Percentiles rank a stretch among this genome's conserved stretches.
Conservation (phyloP, 495 filamentous ascomycete species). For the Annulohypoxylon stygium region DNA sequence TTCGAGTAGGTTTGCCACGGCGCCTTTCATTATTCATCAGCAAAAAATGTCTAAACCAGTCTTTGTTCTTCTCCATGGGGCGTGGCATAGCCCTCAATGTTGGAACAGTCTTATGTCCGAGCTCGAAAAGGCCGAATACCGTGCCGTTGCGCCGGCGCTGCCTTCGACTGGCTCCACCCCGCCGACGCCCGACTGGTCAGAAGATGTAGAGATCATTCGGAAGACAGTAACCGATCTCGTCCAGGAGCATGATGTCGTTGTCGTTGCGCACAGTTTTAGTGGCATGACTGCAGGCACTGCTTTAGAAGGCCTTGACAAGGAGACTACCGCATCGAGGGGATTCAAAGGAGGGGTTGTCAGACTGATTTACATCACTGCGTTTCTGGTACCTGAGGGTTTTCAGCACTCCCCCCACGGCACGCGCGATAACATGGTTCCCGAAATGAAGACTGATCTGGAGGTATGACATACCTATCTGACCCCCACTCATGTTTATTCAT, state of each 20-base stretch:
- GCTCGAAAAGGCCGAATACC: conserved; percentile 54
- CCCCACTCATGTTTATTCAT: neutral
- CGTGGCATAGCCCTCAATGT: conserved; percentile 56
- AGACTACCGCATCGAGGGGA: conserved; percentile 52
- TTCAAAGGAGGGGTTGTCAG: conserved; percentile 51
- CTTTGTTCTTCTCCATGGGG: conserved; percentile 64
- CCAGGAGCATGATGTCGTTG: conserved; percentile 54
- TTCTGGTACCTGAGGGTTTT: conserved; percentile 49
- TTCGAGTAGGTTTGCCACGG: neutral
- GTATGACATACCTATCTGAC: conserved; percentile 2
- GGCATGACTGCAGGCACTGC: conserved; percentile 42
- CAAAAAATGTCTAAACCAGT: conserved; percentile 53
- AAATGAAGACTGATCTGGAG: conserved; percentile 56
- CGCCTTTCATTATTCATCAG: conserved; percentile 6
- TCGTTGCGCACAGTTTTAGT: conserved; percentile 58
- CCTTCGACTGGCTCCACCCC: conserved; percentile 59
- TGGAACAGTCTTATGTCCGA: conserved; percentile 53
- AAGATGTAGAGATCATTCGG: conserved; percentile 50
- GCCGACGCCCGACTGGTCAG: conserved; percentile 53
- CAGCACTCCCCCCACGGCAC: conserved; percentile 48
- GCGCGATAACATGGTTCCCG: conserved; percentile 51
- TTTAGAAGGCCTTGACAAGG: conserved; percentile 34
- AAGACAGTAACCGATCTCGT: conserved; percentile 40
- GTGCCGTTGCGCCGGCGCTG: conserved; percentile 53
- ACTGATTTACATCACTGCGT: conserved; percentile 34